phyloP scores from a whole-genome alignment of 345 rosid species.

The Boechera retrofracta region DNA sequence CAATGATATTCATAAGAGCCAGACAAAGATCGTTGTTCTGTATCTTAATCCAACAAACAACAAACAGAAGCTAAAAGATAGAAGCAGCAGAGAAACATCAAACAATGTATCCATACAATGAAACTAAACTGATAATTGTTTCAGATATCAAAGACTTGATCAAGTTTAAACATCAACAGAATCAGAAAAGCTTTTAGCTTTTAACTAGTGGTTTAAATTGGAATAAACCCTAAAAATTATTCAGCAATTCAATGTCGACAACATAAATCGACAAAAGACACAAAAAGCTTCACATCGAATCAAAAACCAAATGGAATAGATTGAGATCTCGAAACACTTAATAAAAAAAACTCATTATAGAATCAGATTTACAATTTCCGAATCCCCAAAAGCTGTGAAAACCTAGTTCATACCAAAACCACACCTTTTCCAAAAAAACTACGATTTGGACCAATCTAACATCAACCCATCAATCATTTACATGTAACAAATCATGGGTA shows the following conservation, averaged over 20 bases:
- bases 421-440: not conserved
- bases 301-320: not conserved
- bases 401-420: slow-evolving; percentile 29
- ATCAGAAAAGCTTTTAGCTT: not conserved
- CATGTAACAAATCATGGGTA: slow-evolving; percentile 26
- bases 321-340: slow-evolving; percentile 25
- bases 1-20: slow-evolving; percentile 2
- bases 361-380: not conserved
- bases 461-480: slow-evolving; percentile 27
- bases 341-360: not conserved
- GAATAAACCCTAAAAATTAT: slow-evolving; percentile 36
- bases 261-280: not conserved
- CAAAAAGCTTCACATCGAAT: not conserved
- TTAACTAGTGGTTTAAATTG: not conserved
- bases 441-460: slow-evolving; percentile 30
- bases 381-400: not conserved
- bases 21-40: not conserved
- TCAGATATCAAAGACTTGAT: not conserved
- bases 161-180: not conserved
- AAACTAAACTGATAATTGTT: not conserved
- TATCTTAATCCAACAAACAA: slow-evolving; percentile 6
- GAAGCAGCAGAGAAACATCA: slow-evolving; percentile 19
- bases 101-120: not conserved
- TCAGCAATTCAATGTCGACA: not conserved
- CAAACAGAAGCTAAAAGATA: not conserved